phyloP scores from a whole-genome alignment of 1,284 basidiomycete species.

The Microbotryum scabiosae region DNA sequence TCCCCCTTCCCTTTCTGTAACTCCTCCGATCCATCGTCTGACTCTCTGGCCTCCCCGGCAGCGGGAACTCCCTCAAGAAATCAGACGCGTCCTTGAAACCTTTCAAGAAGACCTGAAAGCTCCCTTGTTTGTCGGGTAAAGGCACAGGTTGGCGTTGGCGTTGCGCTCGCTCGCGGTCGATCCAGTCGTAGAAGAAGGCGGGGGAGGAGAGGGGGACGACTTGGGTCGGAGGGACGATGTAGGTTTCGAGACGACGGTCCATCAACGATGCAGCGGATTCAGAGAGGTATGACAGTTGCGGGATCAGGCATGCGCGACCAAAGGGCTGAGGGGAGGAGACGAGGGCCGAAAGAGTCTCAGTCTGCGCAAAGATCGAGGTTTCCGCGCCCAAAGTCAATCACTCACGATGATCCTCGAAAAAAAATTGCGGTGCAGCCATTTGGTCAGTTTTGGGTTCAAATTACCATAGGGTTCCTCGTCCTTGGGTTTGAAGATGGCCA shows the following conservation, averaged over 20 bases:
- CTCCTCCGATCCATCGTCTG: slow-evolving; percentile 72
- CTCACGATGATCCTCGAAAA: slow-evolving; percentile 33
- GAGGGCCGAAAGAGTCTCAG: too few relatives aligned
- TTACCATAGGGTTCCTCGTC: slow-evolving; percentile 56
- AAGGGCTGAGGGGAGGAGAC: slow-evolving; percentile 55
- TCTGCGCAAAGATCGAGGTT: too few relatives aligned
- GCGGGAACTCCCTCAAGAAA: slow-evolving; percentile 74
- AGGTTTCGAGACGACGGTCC: slow-evolving; percentile 61
- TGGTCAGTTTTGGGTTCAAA: slow-evolving; percentile 77
- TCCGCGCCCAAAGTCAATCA: neutral
- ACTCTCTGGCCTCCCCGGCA: slow-evolving; percentile 71
- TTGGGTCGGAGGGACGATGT: slow-evolving; percentile 79
- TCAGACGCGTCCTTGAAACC: slow-evolving; percentile 84
- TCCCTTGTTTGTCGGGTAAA: slow-evolving; percentile 76
- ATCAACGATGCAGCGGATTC: slow-evolving; percentile 79
- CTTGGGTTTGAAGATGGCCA: slow-evolving; percentile 76
- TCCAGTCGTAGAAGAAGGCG: slow-evolving; percentile 84
- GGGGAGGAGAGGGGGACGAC: slow-evolving; percentile 71
- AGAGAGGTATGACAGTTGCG: slow-evolving; percentile 51
- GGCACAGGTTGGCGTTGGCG: slow-evolving; percentile 49
- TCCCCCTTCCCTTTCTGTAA: slow-evolving; percentile 46
- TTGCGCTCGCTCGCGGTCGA: slow-evolving; percentile 52
- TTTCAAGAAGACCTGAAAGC: slow-evolving; percentile 78
- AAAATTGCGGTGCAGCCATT: slow-evolving; percentile 75
- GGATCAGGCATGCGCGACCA: slow-evolving; percentile 72